phyloP scores from a whole-genome alignment of 495 filamentous ascomycete genomes.

The Cudoniella acicularis region DNA sequence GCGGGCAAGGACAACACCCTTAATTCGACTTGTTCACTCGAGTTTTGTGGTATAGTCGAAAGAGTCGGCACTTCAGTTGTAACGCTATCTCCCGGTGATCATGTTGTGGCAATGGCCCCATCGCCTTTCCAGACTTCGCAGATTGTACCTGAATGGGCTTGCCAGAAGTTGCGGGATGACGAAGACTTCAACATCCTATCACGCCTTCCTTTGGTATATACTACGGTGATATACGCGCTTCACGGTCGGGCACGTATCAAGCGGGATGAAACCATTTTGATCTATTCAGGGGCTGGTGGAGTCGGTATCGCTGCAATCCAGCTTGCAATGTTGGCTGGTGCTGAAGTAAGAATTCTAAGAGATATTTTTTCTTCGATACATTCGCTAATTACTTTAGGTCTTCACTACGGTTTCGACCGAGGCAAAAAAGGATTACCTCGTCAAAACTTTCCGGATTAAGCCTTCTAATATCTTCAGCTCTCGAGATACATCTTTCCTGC shows the following conservation, averaged over 20 bases:
- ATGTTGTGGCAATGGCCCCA: slow-evolving; percentile 34
- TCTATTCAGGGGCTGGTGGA: slow-evolving; percentile 55
- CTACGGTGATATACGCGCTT: slow-evolving; percentile 53
- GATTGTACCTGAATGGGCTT: not conserved
- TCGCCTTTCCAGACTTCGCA: slow-evolving; percentile 32
- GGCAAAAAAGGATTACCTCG: slow-evolving; percentile 49
- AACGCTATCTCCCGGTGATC: slow-evolving; percentile 29
- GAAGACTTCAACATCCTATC: slow-evolving; percentile 2
- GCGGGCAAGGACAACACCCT: slow-evolving; percentile 13
- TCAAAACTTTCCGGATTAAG: slow-evolving; percentile 32
- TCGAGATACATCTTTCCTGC: slow-evolving; percentile 36
- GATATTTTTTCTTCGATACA: too few relatives aligned
- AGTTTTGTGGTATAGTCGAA: slow-evolving; percentile 16
- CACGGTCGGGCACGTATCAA: slow-evolving; percentile 37
- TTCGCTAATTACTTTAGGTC: too few relatives aligned
- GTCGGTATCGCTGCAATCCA: slow-evolving; percentile 59
- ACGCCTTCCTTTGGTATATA: slow-evolving; percentile 34
- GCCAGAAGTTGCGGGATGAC: slow-evolving; percentile 1
- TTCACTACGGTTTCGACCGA: slow-evolving; percentile 45
- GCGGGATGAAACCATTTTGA: slow-evolving; percentile 54
- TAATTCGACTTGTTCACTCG: slow-evolving; percentile 1
- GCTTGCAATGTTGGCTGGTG: slow-evolving; percentile 49
- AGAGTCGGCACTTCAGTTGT: not conserved
- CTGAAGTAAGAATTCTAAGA: too few relatives aligned
- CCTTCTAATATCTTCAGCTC: slow-evolving; percentile 57